Conservation (phyloP, 306 rosid genomes). For the Inga leiocalycina region DNA sequence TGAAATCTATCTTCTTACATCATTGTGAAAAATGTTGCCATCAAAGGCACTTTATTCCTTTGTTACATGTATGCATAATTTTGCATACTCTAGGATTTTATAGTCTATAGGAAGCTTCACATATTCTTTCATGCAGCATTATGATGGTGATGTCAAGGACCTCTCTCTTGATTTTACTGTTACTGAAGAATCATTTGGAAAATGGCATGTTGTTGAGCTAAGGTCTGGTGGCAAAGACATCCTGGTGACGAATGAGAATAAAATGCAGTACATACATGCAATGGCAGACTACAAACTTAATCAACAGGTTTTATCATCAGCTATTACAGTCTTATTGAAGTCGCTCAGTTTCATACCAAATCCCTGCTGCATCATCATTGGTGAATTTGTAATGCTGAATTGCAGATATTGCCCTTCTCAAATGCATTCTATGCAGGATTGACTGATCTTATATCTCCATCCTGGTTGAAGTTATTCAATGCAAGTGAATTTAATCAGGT, state of each 20-base stretch:
- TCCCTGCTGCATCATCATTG: slow-evolving; percentile 18
- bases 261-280: slow-evolving; percentile 95
- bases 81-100: slow-evolving; percentile 31
- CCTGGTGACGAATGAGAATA: slow-evolving; percentile 82
- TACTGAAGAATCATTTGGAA: slow-evolving; percentile 93
- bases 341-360: slow-evolving; percentile 20
- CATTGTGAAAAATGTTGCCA: not conserved
- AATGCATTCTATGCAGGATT: slow-evolving; percentile 90
- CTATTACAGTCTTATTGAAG: slow-evolving; percentile 31
- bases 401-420: slow-evolving; percentile 89
- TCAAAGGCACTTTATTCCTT: slow-evolving; percentile 5
- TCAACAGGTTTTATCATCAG: slow-evolving; percentile 68
- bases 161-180: slow-evolving; percentile 92
- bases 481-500: slow-evolving; percentile 99
- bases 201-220: slow-evolving; percentile 76
- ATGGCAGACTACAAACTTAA: slow-evolving; percentile 97
- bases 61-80: slow-evolving; percentile 23
- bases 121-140: slow-evolving; percentile 66
- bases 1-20: not conserved
- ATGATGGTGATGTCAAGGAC: slow-evolving; percentile 81
- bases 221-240: slow-evolving; percentile 90
- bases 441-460: slow-evolving; percentile 88
- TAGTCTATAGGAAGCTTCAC: slow-evolving; percentile 24
- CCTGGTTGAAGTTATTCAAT: slow-evolving; percentile 95
- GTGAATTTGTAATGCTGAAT: slow-evolving; percentile 37